phyloP scores from a whole-genome alignment of 2,329 filamentous ascomycete species.

The Epichloe festucae region DNA sequence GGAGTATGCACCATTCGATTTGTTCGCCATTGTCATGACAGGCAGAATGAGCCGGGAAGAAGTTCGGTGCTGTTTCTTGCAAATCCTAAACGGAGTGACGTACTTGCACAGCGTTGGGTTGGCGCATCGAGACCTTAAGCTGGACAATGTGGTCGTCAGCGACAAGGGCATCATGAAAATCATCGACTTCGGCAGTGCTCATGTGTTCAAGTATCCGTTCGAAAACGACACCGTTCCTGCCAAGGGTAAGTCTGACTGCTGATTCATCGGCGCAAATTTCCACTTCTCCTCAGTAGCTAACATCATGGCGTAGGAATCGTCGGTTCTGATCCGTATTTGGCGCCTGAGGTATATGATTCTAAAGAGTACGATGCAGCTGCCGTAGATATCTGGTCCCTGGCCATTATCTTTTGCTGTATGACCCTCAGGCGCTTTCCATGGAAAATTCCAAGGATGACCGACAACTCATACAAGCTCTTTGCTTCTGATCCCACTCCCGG shows the following conservation, averaged over 20 bases:
- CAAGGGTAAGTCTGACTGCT: conserved; percentile 18
- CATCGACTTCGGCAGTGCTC: conserved; percentile 95
- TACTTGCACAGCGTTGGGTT: conserved; percentile 93
- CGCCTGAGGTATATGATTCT: conserved; percentile 90
- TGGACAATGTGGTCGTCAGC: conserved; percentile 97
- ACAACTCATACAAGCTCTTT: conserved; percentile 93
- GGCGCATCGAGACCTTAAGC: conserved; percentile 86
- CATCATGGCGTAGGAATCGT: conserved; percentile 40
- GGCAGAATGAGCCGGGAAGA: conserved; percentile 92
- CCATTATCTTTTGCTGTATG: conserved; percentile 99
- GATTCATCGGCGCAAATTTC: background rate
- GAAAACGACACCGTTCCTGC: conserved; percentile 49
- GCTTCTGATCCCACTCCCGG: conserved; percentile 72
- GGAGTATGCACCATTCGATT: conserved; percentile 92
- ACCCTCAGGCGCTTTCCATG: conserved; percentile 87
- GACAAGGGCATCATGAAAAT: conserved; percentile 98
- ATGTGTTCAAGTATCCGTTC: conserved; percentile 95
- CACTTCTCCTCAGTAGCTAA: conserved; percentile 6
- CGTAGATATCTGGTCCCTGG: conserved; percentile 94
- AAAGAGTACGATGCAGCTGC: conserved; percentile 88
- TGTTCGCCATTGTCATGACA: conserved; percentile 98
- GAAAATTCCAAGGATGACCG: conserved; percentile 84
- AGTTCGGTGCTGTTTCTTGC: conserved; percentile 79
- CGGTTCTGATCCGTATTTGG: conserved; percentile 85
- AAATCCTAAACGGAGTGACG: conserved; percentile 87